Evolutionary conservation across 2,329 filamentous ascomycete species (phyloP).

Genomic region (Aspergillus transmontanensis): DNA sequence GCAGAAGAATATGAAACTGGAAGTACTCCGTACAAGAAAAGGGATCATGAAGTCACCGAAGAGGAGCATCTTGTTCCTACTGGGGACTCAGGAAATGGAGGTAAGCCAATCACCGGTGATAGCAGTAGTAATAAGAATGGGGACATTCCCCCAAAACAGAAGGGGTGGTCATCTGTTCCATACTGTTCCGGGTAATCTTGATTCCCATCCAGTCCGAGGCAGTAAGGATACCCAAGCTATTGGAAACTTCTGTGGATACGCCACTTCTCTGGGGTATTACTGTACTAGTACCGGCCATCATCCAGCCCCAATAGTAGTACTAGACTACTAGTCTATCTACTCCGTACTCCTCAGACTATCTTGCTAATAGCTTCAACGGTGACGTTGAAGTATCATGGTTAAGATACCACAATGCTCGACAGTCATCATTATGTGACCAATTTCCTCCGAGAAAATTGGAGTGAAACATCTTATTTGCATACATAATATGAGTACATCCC

Average conservation of each 20-base stretch:
- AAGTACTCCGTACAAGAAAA: background rate
- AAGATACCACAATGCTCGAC: background rate
- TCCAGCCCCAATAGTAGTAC: background rate
- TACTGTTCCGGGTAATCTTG: background rate
- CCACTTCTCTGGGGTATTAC: background rate
- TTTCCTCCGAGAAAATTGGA: background rate
- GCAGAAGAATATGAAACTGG: background rate
- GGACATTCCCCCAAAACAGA: background rate
- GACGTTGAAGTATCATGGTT: background rate
- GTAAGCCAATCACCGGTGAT: background rate
- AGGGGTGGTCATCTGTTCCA: constrained; percentile 3
- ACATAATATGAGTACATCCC: background rate
- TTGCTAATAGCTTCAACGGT: background rate
- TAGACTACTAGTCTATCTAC: background rate
- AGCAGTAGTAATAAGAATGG: background rate
- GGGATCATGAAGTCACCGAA: background rate
- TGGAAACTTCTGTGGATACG: constrained; percentile 3
- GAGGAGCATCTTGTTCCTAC: background rate
- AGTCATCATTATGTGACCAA: background rate
- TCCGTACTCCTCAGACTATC: too few species aligned
- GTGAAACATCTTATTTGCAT: background rate
- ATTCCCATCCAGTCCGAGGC: constrained; percentile 4
- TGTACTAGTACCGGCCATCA: background rate
- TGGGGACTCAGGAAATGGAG: background rate
- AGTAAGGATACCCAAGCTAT: constrained; percentile 5